Base-by-base conservation (phyloP, 371 early-diverging fungal species). In the Mucor saturninus region DNA sequence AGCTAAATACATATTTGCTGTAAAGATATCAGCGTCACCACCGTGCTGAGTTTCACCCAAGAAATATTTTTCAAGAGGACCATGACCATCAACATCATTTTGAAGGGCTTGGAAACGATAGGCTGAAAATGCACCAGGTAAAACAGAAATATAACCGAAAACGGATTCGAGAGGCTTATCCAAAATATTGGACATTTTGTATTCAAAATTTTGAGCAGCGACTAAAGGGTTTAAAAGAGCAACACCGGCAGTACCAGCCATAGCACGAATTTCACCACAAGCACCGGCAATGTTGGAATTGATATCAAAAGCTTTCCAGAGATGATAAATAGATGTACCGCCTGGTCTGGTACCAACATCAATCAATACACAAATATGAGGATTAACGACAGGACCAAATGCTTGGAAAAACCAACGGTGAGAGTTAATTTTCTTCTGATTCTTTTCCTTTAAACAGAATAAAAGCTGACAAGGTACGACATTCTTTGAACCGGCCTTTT, bases 381-480 rank as follows among this genome's bases (percentile, higher is more conserved):
- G 97, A 32, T 90, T 80, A 54, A 96, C 60, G 50, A 95, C 67
- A 30, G 86, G 85, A 30, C 95, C 89, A 71, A 96, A 93, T 8
- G 96, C 95, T 69, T 95, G 93, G 75, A 96, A 96, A 83, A 95
- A 95, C 97, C 97, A 96, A 48, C 95, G 90, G 73, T 96, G 97
- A 10, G 95, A 95, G 77, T 96, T 96, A 80, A 96, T 93, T 75
- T 94, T 91, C 63, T 93, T 92, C 60, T 84, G 84, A 72, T 91
- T 93, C 75, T 89, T 91, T 79, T 94, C 94, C 77, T 96, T 96
- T 37, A 96, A 80, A 68, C 93, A 93, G 65, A 96, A 95, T 42
- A 96, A 68, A 30, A 95, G 84, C 77, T 96, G 97, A 53, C 91
- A 85, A 4, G 97, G 97, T 1, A 92, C 91, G 65, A 89, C 83